Evolutionary conservation across 2,329 filamentous ascomycete species (phyloP), one percentile per base, ranked within the genome.

Genomic region (Sporothrix sp.): DNA sequence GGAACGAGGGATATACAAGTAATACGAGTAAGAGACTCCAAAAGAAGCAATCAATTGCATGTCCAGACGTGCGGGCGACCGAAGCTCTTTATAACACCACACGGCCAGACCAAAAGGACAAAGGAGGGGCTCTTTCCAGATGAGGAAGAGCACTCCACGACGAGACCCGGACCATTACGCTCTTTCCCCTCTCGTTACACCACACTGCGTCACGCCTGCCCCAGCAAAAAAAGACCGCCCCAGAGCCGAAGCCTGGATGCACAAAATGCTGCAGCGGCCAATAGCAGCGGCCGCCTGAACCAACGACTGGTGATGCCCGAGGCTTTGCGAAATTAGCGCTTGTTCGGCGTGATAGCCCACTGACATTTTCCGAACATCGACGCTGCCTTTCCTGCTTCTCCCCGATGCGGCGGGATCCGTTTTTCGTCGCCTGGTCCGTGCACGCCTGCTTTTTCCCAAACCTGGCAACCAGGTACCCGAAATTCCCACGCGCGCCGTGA

Each of bases 321-420:
- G 51, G 45, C 45, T 52, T 52, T 48, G 32, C 39, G 39, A 49
- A 49, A 49, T 43, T 46, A 49, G 46, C 51, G 40, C 27, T n/a
- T 36, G 13, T 20, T 39, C 35, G 27, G 27, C 38, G 27, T 40
- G 36, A 30, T 21, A n/a, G 33, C 21, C 18, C 32, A 48, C 44
- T 48, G 43, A 20, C 37, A 27, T 43, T 43, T 48, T 32, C 45
- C 50, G 45, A 42, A 39, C 50, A 42, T 32, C 33, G 25, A 27
- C 10, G 37, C n/a, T 48, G 11, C 18, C 18, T 25, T 40, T 37
- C 35, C 39, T 43, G 33, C 32, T 45, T 46, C 36, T 35, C 36
- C 37, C 46, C 18, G 37, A 11, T n/a, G n/a, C n/a, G n/a, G n/a
- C n/a, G n/a, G n/a, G n/a, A n/a, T 33, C 20, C 14, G 6, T 8